Evolutionary conservation across 306 rosid genomes (phyloP).

Genomic region (Prunus mira): DNA sequence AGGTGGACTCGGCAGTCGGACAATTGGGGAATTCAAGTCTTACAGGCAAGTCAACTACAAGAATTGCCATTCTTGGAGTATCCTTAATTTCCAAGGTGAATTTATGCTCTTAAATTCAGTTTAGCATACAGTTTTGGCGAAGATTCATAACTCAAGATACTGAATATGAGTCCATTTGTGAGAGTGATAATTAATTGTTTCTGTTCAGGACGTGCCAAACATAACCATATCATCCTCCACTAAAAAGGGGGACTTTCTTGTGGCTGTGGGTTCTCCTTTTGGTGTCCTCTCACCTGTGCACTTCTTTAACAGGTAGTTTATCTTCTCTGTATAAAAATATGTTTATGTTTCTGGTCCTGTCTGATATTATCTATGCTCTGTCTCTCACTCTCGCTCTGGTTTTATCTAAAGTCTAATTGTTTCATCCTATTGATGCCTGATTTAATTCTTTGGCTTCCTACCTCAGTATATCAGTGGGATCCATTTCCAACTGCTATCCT

Average conservation of each 20-base stretch:
- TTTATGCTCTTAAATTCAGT: conserved; percentile 11
- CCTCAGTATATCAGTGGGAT: conserved; percentile 80
- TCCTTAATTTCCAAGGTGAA: conserved; percentile 59
- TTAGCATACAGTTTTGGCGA: conserved; percentile 16
- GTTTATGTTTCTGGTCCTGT: background rate
- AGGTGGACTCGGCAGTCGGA: conserved; percentile 52
- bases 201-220: conserved; percentile 50
- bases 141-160: background rate
- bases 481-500: conserved; percentile 81
- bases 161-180: conserved; percentile 15
- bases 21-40: conserved; percentile 37
- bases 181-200: conserved; percentile 29
- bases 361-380: background rate
- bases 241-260: conserved; percentile 75
- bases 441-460: conserved; percentile 38
- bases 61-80: conserved; percentile 81
- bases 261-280: conserved; percentile 94
- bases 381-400: background rate
- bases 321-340: background rate
- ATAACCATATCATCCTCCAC: conserved; percentile 46
- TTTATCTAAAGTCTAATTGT: background rate
- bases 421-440: conserved; percentile 16
- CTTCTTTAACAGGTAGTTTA: conserved; percentile 78
- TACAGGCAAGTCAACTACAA: conserved; percentile 56
- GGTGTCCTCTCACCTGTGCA: conserved; percentile 88